phyloP scores from a whole-genome alignment of 768 basidiomycete genomes.

The Bullera alba region DNA sequence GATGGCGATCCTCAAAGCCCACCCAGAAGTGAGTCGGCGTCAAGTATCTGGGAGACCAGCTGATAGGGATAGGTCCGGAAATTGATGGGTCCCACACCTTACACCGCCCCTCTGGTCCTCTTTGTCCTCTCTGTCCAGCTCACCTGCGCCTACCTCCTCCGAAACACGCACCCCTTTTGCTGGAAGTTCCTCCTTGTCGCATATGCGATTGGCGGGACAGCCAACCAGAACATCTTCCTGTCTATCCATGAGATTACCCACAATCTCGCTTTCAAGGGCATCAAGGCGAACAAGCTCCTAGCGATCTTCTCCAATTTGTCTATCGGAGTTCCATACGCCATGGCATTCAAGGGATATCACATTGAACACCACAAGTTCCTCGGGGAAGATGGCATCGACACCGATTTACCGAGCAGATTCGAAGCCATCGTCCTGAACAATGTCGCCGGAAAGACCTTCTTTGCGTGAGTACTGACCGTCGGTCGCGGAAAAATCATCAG shows the following conservation, averaged over 20 bases:
- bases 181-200: slow-evolving; percentile 66
- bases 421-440: slow-evolving; percentile 86
- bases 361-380: slow-evolving; percentile 93
- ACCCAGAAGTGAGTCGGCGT: slow-evolving; percentile 65
- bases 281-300: slow-evolving; percentile 73
- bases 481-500: background rate
- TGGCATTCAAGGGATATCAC: slow-evolving; percentile 95
- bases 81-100: slow-evolving; percentile 89
- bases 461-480: slow-evolving; percentile 61
- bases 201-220: slow-evolving; percentile 83
- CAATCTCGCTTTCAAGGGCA: slow-evolving; percentile 81
- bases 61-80: slow-evolving; percentile 64
- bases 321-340: slow-evolving; percentile 89
- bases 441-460: slow-evolving; percentile 95
- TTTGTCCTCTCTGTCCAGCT: slow-evolving; percentile 74
- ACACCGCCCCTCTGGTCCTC: slow-evolving; percentile 85
- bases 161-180: slow-evolving; percentile 63
- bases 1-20: slow-evolving; percentile 83
- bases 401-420: slow-evolving; percentile 79
- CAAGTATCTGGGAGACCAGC: background rate
- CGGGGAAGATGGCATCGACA: slow-evolving; percentile 93
- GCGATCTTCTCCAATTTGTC: slow-evolving; percentile 89
- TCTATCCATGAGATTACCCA: slow-evolving; percentile 99
- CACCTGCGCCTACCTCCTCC: slow-evolving; percentile 57
- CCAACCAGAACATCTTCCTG: slow-evolving; percentile 95